phyloP scores from a whole-genome alignment of 306 rosid species.

The Lathyrus tuberosus region DNA sequence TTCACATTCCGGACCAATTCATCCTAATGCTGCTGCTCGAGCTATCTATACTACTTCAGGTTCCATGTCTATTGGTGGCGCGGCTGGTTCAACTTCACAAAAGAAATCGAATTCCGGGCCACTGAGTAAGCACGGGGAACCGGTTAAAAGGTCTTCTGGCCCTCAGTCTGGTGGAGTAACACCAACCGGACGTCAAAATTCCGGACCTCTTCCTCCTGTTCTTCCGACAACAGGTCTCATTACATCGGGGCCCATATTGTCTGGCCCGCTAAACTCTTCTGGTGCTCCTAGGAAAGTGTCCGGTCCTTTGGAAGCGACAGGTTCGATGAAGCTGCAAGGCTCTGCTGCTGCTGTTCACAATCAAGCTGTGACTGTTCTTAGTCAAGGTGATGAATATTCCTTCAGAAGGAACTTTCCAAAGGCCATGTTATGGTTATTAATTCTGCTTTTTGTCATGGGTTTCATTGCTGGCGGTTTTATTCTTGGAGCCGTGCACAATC shows the following conservation, averaged over 20 bases:
- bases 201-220: slow-evolving; percentile 85
- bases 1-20: slow-evolving; percentile 94
- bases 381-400: slow-evolving; percentile 78
- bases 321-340: slow-evolving; percentile 80
- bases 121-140: slow-evolving; percentile 92
- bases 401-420: slow-evolving; percentile 87
- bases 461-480: slow-evolving; percentile 99
- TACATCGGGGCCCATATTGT: slow-evolving; percentile 90
- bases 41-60: slow-evolving; percentile 77
- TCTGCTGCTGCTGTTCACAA: slow-evolving; percentile 62
- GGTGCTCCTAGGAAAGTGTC: slow-evolving; percentile 93
- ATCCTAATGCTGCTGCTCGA: slow-evolving; percentile 70
- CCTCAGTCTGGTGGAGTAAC: slow-evolving; percentile 99
- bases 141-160: slow-evolving; percentile 87
- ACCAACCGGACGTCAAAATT: slow-evolving; percentile 76
- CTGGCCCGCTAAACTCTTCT: slow-evolving; percentile 87
- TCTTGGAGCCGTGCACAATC: slow-evolving; percentile 92
- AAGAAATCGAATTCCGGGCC: slow-evolving; percentile 97
- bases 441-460: slow-evolving; percentile 94
- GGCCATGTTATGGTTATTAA: slow-evolving; percentile 80
- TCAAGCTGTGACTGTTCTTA: slow-evolving; percentile 82
- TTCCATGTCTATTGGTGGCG: slow-evolving; percentile 66
- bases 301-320: slow-evolving; percentile 79
- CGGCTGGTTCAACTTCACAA: slow-evolving; percentile 60
- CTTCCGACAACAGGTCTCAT: slow-evolving; percentile 96